Base-by-base conservation (phyloP, 1,139 yeast species). In the Diutina catenulata region DNA sequence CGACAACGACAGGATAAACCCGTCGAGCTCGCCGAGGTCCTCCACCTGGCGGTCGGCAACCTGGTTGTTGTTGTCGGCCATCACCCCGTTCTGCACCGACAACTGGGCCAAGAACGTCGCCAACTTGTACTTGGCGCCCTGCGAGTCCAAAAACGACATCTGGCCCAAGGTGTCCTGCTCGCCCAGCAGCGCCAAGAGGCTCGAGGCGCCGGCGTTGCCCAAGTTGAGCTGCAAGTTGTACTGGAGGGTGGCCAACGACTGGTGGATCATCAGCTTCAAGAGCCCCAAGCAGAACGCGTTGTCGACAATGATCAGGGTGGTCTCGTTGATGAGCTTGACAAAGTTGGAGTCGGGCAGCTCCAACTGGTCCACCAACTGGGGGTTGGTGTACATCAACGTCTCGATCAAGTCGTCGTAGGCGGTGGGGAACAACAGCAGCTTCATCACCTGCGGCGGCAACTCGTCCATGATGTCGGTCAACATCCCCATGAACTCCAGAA, bases 71-170 rank as follows among this genome's bases (percentile, higher is more conserved):
- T 59, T 60, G 43, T 65, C 70, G 27, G 72, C 61, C 49, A 81
- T 58, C 26, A 69, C 68, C 42, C 70, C 74, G 31, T 81, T 74
- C 51, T 81, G 91, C 38, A 77, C 69, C 3, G 84, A 72, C 37
- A 80, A 64, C 42, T 73, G 76, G 2, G 91, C 88, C 44, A 78
- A 64, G 45, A 76, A 66, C 40, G 73, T 75, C 16, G 88, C 95
- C 47, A 80, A 68, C 57, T 78, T 83, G 50, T 66, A 69, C 11
- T 53, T 48, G 32, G 53, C 52, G 22, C 49, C 51, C 2, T 49
- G 35, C 4, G n/a, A n/a, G n/a, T n/a, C n/a, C n/a, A n/a, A n/a
- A n/a, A n/a, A n/a, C n/a, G n/a, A n/a, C n/a, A n/a, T n/a, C n/a
- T n/a, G n/a, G n/a, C n/a, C n/a, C n/a, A n/a, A n/a, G n/a, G n/a